These are phyloP conservation scores for Penicillium sumatraense DNA, from an alignment of 2,329 filamentous ascomycete species.

Conservation along the genomic window DNA sequence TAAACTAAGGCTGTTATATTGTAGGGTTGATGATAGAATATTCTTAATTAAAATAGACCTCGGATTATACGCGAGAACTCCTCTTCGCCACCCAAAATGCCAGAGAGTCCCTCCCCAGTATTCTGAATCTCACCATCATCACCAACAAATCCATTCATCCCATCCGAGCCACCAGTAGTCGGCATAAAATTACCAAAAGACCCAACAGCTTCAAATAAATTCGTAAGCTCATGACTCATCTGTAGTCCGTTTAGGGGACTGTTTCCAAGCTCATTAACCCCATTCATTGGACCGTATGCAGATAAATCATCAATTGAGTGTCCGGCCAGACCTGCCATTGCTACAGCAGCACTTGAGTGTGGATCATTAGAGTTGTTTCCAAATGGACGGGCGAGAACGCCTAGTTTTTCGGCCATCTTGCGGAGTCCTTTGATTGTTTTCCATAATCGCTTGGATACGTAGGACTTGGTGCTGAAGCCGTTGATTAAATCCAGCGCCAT, in stretches of 20 bases:
- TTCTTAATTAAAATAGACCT: conserved; percentile 63
- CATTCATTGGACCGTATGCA: conserved; percentile 49
- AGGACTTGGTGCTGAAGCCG: conserved; percentile 64
- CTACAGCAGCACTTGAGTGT: conserved; percentile 65
- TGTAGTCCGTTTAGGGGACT: conserved; percentile 64
- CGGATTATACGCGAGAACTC: conserved; percentile 64
- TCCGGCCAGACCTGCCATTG: conserved; percentile 68
- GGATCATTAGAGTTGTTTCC: conserved; percentile 55
- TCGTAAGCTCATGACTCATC: conserved; percentile 64
- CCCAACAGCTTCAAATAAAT: conserved; percentile 67
- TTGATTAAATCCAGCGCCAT: conserved; percentile 68
- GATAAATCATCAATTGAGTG: conserved; percentile 64
- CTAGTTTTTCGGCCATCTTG: conserved; percentile 65
- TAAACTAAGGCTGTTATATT: too few relatives aligned
- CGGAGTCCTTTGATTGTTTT: conserved; percentile 67
- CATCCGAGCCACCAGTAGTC: conserved; percentile 37
- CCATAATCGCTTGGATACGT: conserved; percentile 66
- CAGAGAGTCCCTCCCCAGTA: conserved; percentile 49
- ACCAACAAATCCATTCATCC: conserved; percentile 44
- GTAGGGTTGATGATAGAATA: too few relatives aligned
- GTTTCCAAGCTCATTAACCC: conserved; percentile 50
- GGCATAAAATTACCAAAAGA: conserved; percentile 51
- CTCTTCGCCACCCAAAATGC: conserved; percentile 60
- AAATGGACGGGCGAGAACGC: conserved; percentile 51
- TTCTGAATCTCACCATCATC: conserved; percentile 45